A percentile compares a stretch with the other conserved stretches of the same genome.
Conservation (phyloP, 176 grass and related monocot genomes). For the Zoysia pacifica region DNA sequence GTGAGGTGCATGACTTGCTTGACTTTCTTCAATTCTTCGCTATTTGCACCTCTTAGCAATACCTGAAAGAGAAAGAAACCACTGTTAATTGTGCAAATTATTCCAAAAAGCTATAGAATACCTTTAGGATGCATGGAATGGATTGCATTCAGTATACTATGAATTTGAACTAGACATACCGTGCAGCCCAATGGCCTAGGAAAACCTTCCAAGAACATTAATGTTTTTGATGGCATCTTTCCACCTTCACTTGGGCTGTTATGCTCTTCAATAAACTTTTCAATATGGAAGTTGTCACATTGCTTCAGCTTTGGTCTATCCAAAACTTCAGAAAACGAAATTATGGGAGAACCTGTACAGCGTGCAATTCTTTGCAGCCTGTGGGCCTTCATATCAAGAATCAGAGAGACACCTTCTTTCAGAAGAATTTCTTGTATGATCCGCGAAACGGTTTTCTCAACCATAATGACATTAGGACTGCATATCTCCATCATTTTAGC, state of each 20-base stretch:
- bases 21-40: constrained; percentile 80
- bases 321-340: constrained; percentile 73
- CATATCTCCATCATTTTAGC: constrained; percentile 76
- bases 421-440: constrained; percentile 77
- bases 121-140: constrained; percentile 18
- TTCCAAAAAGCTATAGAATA: constrained; percentile 23
- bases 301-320: constrained; percentile 60
- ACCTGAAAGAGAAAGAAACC: constrained; percentile 59
- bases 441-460: constrained; percentile 86
- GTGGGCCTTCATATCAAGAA: constrained; percentile 77
- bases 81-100: constrained; percentile 22
- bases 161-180: constrained; percentile 45
- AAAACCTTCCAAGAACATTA: constrained; percentile 88
- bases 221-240: constrained; percentile 74
- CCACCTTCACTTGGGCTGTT: constrained; percentile 55
- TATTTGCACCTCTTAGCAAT: constrained; percentile 74
- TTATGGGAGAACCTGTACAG: constrained; percentile 80
- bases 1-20: constrained; percentile 82
- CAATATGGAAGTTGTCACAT: constrained; percentile 79
- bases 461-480: constrained; percentile 79
- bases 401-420: constrained; percentile 67
- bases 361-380: constrained; percentile 73
- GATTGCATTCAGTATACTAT: not conserved
- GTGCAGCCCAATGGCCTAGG: constrained; percentile 78
- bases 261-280: constrained; percentile 75